Conservation (phyloP, 2,329 filamentous ascomycete genomes). For the Tricladium varicosporioides region DNA sequence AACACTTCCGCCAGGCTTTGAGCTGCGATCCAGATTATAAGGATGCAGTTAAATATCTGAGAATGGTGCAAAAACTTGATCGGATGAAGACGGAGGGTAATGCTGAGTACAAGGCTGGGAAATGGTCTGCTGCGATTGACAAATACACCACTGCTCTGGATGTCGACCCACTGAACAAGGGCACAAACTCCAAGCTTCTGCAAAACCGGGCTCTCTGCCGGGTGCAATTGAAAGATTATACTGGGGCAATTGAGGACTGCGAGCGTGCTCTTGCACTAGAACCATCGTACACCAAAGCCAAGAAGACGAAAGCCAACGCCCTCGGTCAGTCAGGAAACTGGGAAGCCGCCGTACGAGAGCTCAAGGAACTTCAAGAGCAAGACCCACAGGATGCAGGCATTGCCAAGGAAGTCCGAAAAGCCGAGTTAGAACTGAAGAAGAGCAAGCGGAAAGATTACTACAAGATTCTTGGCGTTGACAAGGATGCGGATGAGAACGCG, state of each 20-base stretch:
- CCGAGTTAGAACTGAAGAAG: conserved; percentile 97
- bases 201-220: conserved; percentile 90
- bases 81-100: conserved; percentile 95
- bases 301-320: conserved; percentile 91
- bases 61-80: conserved; percentile 87
- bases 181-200: conserved; percentile 90
- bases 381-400: conserved; percentile 81
- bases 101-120: conserved; percentile 79
- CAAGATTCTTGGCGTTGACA: conserved; percentile 88
- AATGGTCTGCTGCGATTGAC: conserved; percentile 76
- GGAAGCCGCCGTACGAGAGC: conserved; percentile 87
- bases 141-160: conserved; percentile 81
- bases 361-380: conserved; percentile 80
- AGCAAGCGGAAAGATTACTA: conserved; percentile 97
- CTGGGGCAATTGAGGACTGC: conserved; percentile 80
- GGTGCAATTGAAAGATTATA: conserved; percentile 80
- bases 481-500: conserved; percentile 77
- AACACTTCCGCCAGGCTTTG: conserved; percentile 87
- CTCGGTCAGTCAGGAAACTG: conserved; percentile 81
- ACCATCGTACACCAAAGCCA: conserved; percentile 81
- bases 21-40: conserved; percentile 89
- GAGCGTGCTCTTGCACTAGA: conserved; percentile 81
- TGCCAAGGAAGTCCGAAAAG: conserved; percentile 79
- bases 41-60: conserved; percentile 82
- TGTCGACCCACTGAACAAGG: conserved; percentile 84